Conservation (phyloP, 1,284 basidiomycete species). For the Austroboletus novae-zelandiae region DNA sequence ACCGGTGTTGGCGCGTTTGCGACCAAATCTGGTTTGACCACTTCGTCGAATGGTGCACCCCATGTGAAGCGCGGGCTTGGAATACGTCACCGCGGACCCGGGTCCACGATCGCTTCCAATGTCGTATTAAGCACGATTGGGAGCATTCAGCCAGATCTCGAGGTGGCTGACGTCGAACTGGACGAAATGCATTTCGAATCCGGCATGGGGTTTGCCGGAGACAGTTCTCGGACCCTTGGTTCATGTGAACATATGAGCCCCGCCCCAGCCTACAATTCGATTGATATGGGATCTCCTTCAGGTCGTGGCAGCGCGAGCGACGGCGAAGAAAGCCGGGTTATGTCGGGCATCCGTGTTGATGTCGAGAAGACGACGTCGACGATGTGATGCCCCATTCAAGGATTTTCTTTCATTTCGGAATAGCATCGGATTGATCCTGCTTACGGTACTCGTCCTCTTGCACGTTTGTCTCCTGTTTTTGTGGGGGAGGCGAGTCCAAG, state of each 20-base stretch:
- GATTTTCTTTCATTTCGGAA: constrained; percentile 21
- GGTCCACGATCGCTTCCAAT: constrained; percentile 51
- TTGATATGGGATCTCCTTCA: constrained; percentile 45
- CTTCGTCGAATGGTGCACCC: constrained; percentile 47
- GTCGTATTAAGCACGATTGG: constrained; percentile 68
- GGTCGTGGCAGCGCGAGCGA: constrained; percentile 39
- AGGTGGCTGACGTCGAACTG: constrained; percentile 55
- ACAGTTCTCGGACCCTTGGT: constrained; percentile 33
- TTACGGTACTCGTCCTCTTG: constrained; percentile 23
- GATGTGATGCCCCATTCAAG: constrained; percentile 35
- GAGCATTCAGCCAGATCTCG: constrained; percentile 55
- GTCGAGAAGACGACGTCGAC: constrained; percentile 58
- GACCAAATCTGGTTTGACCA: constrained; percentile 51
- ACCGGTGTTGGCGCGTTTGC: constrained; percentile 60
- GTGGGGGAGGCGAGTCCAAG: constrained; percentile 8
- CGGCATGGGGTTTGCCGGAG: constrained; percentile 34
- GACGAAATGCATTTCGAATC: constrained; percentile 47
- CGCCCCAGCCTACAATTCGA: constrained; percentile 50
- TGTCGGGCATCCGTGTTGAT: constrained; percentile 60
- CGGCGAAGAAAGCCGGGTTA: constrained; percentile 18
- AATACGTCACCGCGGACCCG: constrained; percentile 36
- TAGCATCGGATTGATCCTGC: constrained; percentile 26
- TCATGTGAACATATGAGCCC: constrained; percentile 39
- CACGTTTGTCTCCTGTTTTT: constrained; percentile 13
- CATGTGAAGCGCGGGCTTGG: constrained; percentile 32